These are phyloP conservation scores for Rhodotorula sp. DNA, from an alignment of 1,284 basidiomycete genomes.

Conservation along the genomic window DNA sequence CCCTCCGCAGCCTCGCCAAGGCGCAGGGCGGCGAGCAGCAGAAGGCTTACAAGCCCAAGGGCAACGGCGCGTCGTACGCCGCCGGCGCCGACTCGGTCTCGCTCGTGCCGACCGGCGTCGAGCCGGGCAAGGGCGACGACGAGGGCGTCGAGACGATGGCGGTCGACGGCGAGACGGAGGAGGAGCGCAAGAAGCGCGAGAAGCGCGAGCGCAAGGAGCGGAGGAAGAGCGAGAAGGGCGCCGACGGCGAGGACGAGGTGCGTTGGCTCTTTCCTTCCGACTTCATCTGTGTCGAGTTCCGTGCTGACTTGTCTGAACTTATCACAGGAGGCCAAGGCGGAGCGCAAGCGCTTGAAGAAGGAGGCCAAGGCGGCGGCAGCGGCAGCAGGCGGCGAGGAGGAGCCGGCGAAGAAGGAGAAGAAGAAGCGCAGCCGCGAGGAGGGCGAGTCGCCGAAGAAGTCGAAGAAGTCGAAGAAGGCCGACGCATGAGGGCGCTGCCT, in stretches of 20 bases:
- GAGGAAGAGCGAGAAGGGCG: slow-evolving; percentile 31
- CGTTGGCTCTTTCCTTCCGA: not conserved
- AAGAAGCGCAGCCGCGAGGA: slow-evolving; percentile 33
- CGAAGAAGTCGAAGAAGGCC: slow-evolving; percentile 18
- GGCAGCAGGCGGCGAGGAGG: slow-evolving; percentile 12
- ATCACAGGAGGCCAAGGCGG: slow-evolving; percentile 59
- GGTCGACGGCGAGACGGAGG: slow-evolving; percentile 64
- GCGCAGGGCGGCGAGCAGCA: slow-evolving; percentile 49
- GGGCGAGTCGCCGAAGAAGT: slow-evolving; percentile 17
- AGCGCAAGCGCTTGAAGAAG: slow-evolving; percentile 51
- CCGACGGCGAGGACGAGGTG: slow-evolving; percentile 38
- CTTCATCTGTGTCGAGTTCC: not conserved
- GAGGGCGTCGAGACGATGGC: slow-evolving; percentile 55
- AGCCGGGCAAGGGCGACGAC: slow-evolving; percentile 20
- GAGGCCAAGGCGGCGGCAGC: slow-evolving; percentile 36
- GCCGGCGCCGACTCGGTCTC: slow-evolving; percentile 60
- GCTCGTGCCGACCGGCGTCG: slow-evolving; percentile 64
- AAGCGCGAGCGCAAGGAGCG: slow-evolving; percentile 61
- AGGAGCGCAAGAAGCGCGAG: slow-evolving; percentile 56
- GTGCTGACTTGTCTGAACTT: not conserved
- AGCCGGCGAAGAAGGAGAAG: slow-evolving; percentile 25
- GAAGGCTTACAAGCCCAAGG: slow-evolving; percentile 73
- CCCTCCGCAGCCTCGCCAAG: slow-evolving; percentile 50
- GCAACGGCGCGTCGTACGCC: slow-evolving; percentile 75
- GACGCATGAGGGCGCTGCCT: not conserved